Percentiles rank a stretch among this genome's conserved stretches.
Evolutionary conservation across 2,329 filamentous ascomycete genomes (phyloP).

Genomic region (Fusarium nanum): DNA sequence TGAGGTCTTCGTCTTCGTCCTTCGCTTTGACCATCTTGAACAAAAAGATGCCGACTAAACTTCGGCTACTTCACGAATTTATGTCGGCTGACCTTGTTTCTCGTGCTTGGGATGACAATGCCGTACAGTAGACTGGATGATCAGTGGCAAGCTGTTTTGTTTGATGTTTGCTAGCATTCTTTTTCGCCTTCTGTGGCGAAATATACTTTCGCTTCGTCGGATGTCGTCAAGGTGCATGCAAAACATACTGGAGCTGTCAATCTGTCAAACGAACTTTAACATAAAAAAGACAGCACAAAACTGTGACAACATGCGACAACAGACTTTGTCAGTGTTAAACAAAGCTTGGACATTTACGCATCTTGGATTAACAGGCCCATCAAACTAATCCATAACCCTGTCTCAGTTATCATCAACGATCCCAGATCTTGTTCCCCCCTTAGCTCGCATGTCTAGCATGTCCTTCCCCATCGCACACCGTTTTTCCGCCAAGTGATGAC

Average conservation of each 20-base stretch:
- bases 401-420: background rate
- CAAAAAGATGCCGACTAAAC: background rate
- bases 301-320: background rate
- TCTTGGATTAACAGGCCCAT: background rate
- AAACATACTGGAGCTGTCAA: constrained; percentile 8
- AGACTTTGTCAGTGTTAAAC: background rate
- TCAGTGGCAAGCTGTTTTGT: constrained; percentile 7
- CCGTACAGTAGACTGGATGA: background rate
- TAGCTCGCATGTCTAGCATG: background rate
- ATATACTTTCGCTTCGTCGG: background rate
- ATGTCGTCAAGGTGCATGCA: constrained; percentile 3
- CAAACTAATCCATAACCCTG: background rate
- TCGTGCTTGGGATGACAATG: background rate
- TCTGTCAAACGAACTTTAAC: constrained; percentile 25
- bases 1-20: too few species aligned
- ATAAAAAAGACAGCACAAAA: background rate
- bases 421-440: background rate
- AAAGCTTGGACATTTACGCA: background rate
- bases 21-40: background rate
- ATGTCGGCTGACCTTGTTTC: background rate
- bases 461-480: constrained; percentile 10
- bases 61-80: background rate
- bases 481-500: constrained; percentile 12
- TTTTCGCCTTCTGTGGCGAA: constrained; percentile 1
- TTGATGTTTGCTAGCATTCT: background rate